Base-by-base conservation (phyloP, 768 basidiomycete species). In the Collybia sp. region DNA sequence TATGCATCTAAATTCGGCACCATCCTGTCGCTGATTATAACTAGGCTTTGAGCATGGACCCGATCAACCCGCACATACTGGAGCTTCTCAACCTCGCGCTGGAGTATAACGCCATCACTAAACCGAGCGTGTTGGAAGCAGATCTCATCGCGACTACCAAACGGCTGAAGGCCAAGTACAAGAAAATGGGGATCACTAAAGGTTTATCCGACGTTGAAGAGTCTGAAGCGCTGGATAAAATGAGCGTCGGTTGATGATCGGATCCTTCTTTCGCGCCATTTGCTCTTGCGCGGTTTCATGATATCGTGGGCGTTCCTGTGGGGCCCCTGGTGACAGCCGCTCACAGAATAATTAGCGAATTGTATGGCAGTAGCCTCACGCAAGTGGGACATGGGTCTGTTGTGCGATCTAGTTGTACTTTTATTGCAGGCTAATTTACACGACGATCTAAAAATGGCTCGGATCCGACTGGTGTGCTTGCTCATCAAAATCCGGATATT, bases 81-180 rank as follows among this genome's bases (percentile, higher is more conserved):
- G 91, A 92, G 54, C 68, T 93, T 45, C 74, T 93, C 34, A 88
- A 90, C 53, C 74, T 87, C 45, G 89, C 90, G 2, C 75, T 93
- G 15, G 88, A 92, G 43, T 47, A 60, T n/a, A 65, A 63, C 6
- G 51, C 61, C 6, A 50, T 57, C 18, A 45, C 48, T 33, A 48
- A 45, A 30, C 53, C 55, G 12, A 49, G 58, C 17, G 49, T 44
- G 18, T 47, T 54, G 12, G 56, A 61, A 19, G 43, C 9, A 11
- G 30, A 48, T 18, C 65, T 67, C 33, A 60, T 62, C 45, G 54
- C 58, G 32, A 60, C 64, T 9, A 51, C 67, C 13, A 54, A 56
- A 34, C 46, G 48, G 19, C 40, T 69, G 49, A 61, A 61, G 49
- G 59, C 61, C 10, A 70, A 71, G 44, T 68, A 68, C 44, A 61